Base-by-base conservation (phyloP, 768 basidiomycete species). In the Leccinum subgranulosum region DNA sequence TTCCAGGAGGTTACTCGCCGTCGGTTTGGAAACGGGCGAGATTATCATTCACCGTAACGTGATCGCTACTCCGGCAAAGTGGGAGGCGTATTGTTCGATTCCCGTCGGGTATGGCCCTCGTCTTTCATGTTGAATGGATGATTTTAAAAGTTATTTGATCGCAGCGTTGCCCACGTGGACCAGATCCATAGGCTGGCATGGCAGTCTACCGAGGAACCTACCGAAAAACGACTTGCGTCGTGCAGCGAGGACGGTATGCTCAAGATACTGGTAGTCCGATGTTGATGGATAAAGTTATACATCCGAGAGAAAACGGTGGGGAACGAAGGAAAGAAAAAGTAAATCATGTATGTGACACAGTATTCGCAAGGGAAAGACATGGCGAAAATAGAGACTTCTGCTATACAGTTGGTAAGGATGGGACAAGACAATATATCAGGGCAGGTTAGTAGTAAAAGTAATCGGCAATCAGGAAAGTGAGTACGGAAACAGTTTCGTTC, bases 171-270 rank as follows among this genome's bases (percentile, higher is more conserved):
- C 6, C 94, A 96, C 70, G 79, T 87, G 34, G 84, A 85, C 60
- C 88, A 92, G 55, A 81, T 98, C 51, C 85, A 94, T 64, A 82
- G 82, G 56, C 75, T 97, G 55, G 79, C 85, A n/a, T 98, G 92
- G 92, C 81, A 87, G 36, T 84, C 87, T 29, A 70, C 70, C 14
- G 64, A 60, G 7, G 62, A 69, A 29, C 61, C 58, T 11, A 57
- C 62, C n/a, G 58, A 64, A 54, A 75, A 73, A 56, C 79, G 84
- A 58, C 80, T 98, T 53, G 95, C 92, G 33, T 92, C 86, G 57
- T 92, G 92, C 66, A 91, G 92, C 72, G 93, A 96, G 77, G 95
- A 98, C 80, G 86, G 91, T 78, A 90, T 89, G 78, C 77, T 95
- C 74, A 88, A 85, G 73, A 79, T 96, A 76, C 75, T 85, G 73